Evolutionary conservation across 1,139 yeast genomes (phyloP).

Genomic region (Kodamaea arcana): DNA sequence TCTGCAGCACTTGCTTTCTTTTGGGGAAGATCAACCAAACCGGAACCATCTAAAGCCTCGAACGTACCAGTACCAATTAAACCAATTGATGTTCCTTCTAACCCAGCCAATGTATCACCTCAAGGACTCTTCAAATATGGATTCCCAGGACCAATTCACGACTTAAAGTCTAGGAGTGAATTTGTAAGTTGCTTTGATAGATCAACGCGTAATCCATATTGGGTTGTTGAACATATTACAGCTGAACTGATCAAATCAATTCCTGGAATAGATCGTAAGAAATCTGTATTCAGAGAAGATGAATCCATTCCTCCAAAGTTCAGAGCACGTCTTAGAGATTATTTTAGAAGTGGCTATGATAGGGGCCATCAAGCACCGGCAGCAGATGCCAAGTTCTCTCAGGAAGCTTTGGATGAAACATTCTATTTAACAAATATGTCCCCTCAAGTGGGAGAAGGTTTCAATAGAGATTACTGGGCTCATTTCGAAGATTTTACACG

Average conservation of each 20-base stretch:
- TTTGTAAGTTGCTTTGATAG: slow-evolving; percentile 86
- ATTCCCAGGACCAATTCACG: slow-evolving; percentile 92
- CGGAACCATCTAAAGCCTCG: slow-evolving; percentile 14
- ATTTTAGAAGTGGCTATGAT: slow-evolving; percentile 93
- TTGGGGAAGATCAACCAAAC: slow-evolving; percentile 32
- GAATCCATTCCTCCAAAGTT: slow-evolving; percentile 74
- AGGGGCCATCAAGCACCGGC: slow-evolving; percentile 98
- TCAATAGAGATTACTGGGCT: slow-evolving; percentile 96
- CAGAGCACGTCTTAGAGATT: slow-evolving; percentile 74
- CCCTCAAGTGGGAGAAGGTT: slow-evolving; percentile 97
- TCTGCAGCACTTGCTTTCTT: slow-evolving; percentile 40
- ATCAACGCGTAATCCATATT: slow-evolving; percentile 79
- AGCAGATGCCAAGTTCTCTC: slow-evolving; percentile 90
- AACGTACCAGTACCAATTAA: slow-evolving; percentile 10
- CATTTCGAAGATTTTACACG: slow-evolving; percentile 90
- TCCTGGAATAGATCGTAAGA: slow-evolving; percentile 66
- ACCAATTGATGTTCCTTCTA: slow-evolving; percentile 13
- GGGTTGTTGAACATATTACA: slow-evolving; percentile 88
- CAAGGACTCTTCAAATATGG: slow-evolving; percentile 82
- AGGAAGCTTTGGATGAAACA: slow-evolving; percentile 91
- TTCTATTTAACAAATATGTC: slow-evolving; percentile 85
- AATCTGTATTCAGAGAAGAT: slow-evolving; percentile 83
- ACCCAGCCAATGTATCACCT: slow-evolving; percentile 51
- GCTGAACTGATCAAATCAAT: slow-evolving; percentile 54
- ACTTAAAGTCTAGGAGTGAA: slow-evolving; percentile 66